Base-by-base conservation (phyloP, 371 early-diverging fungal genomes). In the Coemansia sp. region DNA sequence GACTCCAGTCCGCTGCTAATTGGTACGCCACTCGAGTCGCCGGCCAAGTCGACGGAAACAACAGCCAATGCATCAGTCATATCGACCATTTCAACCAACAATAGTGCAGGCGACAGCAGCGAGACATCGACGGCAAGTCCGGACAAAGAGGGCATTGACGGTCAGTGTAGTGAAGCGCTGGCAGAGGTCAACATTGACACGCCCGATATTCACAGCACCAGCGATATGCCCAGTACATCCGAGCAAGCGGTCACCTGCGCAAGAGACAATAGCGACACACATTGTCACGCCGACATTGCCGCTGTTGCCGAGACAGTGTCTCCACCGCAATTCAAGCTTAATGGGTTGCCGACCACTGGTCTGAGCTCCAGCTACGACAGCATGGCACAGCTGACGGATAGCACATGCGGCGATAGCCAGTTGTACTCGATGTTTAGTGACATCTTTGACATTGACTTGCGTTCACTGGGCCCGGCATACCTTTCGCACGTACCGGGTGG, bases 21-120 rank as follows among this genome's bases (percentile, higher is more conserved):
- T 7, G 29, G 26, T 9, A 69, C 71, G 1, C 72, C 74, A 17
- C 66, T 71, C 4, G 72, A 71, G n/a, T 70, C 63, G 28, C 72
- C 74, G 9, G 63, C 59, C 1, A 62, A 67, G 36, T 24, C 59
- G 3, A 59, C 15, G 4, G 21, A 48, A 4, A 28, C 23, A 4
- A 53, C 60, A 11, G 63, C 24, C 13, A 63, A 65, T 12, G 36
- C 59, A 19, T 70, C 70, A 11, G 28, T 62, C 2, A 62, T 44
- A 9, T 61, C 66, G 13, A 52, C 70, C 15, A 60, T 60, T 15
- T 17, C 62, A 15, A 19, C 52, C 9, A 40, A 17, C 21, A 21
- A 32, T 17, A 13, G 15, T 5, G 19, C 36, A 7, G 36, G 17
- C 23, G 26, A 29, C 15, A 29, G n/a, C 4, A 29, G n/a, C 19